phyloP scores from a whole-genome alignment of 164 flowering plant genomes.

The Litsea cubeba region DNA sequence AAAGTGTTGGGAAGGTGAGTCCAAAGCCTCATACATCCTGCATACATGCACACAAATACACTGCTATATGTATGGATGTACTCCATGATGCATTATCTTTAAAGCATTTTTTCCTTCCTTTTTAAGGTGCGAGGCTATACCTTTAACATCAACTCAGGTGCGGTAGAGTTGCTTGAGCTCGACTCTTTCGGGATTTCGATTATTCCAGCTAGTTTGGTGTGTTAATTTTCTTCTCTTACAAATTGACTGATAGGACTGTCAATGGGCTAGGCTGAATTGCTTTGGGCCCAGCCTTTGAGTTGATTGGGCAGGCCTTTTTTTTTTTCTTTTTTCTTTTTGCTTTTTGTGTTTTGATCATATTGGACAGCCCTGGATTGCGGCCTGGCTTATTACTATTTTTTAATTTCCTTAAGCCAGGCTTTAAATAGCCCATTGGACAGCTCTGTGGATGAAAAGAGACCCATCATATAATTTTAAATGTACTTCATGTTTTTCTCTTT shows the following conservation, averaged over 20 bases:
- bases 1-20: slow-evolving; percentile 68
- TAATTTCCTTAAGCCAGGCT: too few relatives aligned
- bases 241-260: too few relatives aligned
- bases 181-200: slow-evolving; percentile 82
- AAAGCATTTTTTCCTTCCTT: background rate
- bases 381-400: too few relatives aligned
- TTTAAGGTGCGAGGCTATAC: slow-evolving; percentile 72
- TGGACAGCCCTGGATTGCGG: too few relatives aligned
- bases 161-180: slow-evolving; percentile 67
- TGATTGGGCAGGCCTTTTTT: too few relatives aligned
- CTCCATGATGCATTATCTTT: background rate
- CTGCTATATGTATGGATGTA: background rate
- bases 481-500: background rate
- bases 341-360: too few relatives aligned
- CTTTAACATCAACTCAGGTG: slow-evolving; percentile 67
- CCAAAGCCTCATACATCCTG: slow-evolving; percentile 4
- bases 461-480: background rate
- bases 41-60: background rate
- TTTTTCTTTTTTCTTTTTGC: too few relatives aligned
- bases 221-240: background rate
- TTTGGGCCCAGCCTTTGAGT: too few relatives aligned
- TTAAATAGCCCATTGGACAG: too few relatives aligned
- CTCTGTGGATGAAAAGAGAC: background rate
- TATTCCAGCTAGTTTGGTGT: slow-evolving; percentile 80
- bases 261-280: too few relatives aligned